Percentiles rank a stretch among this genome's conserved stretches.
Conservation (phyloP, 2,329 filamentous ascomycete genomes). For the Thelonectria olida region DNA sequence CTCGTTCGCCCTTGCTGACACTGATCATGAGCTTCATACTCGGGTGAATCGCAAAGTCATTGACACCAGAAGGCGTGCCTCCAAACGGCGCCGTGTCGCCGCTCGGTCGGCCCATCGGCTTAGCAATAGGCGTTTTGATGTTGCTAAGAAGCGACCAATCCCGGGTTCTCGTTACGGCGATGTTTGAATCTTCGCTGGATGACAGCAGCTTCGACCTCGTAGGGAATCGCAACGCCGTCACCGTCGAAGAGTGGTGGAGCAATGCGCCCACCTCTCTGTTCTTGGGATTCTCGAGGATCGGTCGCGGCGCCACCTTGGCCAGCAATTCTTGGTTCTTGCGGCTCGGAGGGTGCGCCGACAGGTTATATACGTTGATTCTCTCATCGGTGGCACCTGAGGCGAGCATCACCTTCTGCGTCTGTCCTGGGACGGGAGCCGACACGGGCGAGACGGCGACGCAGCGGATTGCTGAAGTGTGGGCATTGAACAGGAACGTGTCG, state of each 20-base stretch:
- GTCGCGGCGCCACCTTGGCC: constrained; percentile 74
- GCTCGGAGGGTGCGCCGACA: constrained; percentile 75
- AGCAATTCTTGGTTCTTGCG: constrained; percentile 67
- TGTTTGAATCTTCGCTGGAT: constrained; percentile 89
- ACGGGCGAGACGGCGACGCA: constrained; percentile 87
- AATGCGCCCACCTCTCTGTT: constrained; percentile 90
- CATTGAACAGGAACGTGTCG: constrained; percentile 95
- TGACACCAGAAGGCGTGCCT: constrained; percentile 85
- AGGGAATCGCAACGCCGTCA: constrained; percentile 84
- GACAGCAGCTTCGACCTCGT: constrained; percentile 87
- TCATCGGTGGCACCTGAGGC: constrained; percentile 94
- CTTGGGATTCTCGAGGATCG: constrained; percentile 83
- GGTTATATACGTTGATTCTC: constrained; percentile 91
- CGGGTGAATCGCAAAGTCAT: constrained; percentile 94
- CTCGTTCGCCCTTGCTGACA: constrained; percentile 87
- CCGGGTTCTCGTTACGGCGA: constrained; percentile 85
- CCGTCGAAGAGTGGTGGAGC: constrained; percentile 84
- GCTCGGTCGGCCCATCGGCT: constrained; percentile 80
- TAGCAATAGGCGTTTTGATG: constrained; percentile 89
- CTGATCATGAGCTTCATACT: constrained; percentile 97
- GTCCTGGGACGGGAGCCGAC: constrained; percentile 67
- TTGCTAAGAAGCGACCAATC: constrained; percentile 90
- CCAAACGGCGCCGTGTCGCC: constrained; percentile 89
- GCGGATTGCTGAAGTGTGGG: constrained; percentile 88
- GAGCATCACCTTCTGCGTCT: constrained; percentile 84